Base-by-base conservation (phyloP, 371 early-diverging fungal species). In the Choanephora cucurbitarum region DNA sequence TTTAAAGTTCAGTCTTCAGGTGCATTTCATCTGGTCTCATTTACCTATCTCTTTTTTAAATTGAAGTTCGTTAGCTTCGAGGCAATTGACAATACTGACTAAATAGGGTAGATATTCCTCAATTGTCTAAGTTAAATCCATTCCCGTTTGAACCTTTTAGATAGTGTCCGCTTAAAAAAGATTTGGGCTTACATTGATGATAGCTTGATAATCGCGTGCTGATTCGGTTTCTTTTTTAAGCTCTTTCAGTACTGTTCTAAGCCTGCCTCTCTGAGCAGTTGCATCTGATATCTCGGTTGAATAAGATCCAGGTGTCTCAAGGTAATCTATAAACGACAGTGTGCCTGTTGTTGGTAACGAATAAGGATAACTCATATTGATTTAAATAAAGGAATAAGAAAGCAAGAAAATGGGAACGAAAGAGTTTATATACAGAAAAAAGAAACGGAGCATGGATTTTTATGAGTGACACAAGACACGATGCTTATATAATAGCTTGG, bases 81-180 rank as follows among this genome's bases (percentile, higher is more conserved):
- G 56, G 48, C 82, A 83, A 37, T 80, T 73, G 4, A 83, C 65
- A 32, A 84, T 62, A 8, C 79, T 76, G 13, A 81, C 60, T 23
- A 86, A 59, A 62, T 82, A 75, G 9, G 86, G 86, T 19, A 86
- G 59, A 64, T 86, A 86, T 44, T 86, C 86, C 62, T 83, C 84
- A 14, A 83, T 63, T 1, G 80, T 77, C 86, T 86, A 69, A n/a
- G n/a, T n/a, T n/a, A n/a, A n/a, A n/a, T n/a, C n/a, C n/a, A n/a
- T n/a, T n/a, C n/a, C n/a, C n/a, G n/a, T n/a, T n/a, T n/a, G n/a
- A n/a, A n/a, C n/a, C n/a, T n/a, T n/a, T n/a, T n/a, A n/a, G n/a
- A n/a, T n/a, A n/a, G n/a, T n/a, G n/a, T n/a, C n/a, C n/a, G n/a
- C n/a, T n/a, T n/a, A 13, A 39, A 24, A 28, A 44, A 14, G 23